Percentiles rank a stretch among this genome's conserved stretches.
Evolutionary conservation across 352 stramenopile species (phyloP).

Genomic region (Globisporangium irregulare): DNA sequence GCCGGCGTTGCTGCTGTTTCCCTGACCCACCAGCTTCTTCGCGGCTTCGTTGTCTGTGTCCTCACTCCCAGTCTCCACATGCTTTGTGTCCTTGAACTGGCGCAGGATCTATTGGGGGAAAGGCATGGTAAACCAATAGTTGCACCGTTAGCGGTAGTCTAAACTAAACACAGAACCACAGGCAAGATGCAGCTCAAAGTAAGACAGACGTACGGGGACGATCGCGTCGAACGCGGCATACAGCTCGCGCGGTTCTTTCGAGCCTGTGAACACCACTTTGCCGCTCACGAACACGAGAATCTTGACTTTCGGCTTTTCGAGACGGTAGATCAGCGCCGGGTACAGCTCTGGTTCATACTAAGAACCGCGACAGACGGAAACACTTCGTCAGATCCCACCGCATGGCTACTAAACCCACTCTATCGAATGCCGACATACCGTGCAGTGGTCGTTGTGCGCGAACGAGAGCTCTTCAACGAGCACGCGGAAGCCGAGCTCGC

Average conservation of each 20-base stretch:
- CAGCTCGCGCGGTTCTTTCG: slow-evolving; percentile 83
- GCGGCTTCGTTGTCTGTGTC: background rate
- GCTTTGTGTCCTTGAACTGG: slow-evolving; percentile 52
- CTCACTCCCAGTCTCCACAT: slow-evolving; percentile 14
- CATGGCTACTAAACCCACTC: background rate
- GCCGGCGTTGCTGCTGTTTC: background rate
- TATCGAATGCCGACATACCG: slow-evolving; percentile 29
- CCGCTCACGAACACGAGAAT: slow-evolving; percentile 99
- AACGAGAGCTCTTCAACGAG: slow-evolving; percentile 81
- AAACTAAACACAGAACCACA: background rate
- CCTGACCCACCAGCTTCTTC: too few relatives aligned
- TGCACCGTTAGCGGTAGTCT: background rate
- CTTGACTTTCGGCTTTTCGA: slow-evolving; percentile 95
- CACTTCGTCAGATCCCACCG: background rate
- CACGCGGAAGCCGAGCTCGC: slow-evolving; percentile 69
- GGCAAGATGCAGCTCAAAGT: background rate
- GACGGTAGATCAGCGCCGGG: slow-evolving; percentile 97
- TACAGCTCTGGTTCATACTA: slow-evolving; percentile 99
- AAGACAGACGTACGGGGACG: slow-evolving; percentile 42
- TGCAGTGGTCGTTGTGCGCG: slow-evolving; percentile 70
- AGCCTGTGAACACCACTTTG: slow-evolving; percentile 97
- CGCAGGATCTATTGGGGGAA: slow-evolving; percentile 48
- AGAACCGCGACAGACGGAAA: background rate
- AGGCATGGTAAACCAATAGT: background rate
- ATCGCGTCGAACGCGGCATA: slow-evolving; percentile 82